Conservation (phyloP, 179 eudicot genomes). For the Silene coronaria region DNA sequence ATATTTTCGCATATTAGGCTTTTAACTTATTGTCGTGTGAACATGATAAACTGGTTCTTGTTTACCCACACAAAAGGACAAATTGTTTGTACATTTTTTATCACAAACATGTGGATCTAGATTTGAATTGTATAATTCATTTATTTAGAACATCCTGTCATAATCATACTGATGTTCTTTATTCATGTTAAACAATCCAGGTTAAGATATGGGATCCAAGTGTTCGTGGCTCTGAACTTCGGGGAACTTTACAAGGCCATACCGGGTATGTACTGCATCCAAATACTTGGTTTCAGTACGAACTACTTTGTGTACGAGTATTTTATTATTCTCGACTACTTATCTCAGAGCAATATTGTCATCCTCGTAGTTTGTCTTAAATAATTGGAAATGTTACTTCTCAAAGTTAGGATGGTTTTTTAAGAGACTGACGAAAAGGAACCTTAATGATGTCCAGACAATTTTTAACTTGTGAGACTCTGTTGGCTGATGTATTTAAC, state of each 20-base stretch:
- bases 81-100: background rate
- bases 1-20: too few species aligned
- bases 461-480: background rate
- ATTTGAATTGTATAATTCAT: background rate
- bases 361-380: background rate
- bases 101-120: background rate
- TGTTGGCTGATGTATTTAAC: background rate
- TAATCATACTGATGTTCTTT: background rate
- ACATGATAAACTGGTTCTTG: background rate
- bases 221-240: constrained; percentile 90
- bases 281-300: background rate
- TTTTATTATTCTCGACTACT: background rate
- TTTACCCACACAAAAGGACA: background rate
- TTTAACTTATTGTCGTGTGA: too few species aligned
- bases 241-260: constrained; percentile 87
- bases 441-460: background rate
- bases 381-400: background rate
- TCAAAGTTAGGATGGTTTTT: background rate
- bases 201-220: constrained; percentile 97
- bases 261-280: constrained; percentile 52
- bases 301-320: background rate
- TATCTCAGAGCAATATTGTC: background rate
- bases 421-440: background rate
- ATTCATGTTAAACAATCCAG: constrained; percentile 30
- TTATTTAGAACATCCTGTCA: too few species aligned